Evolutionary conservation across 768 basidiomycete species (phyloP).

Genomic region (Clitopilus passeckerianus): DNA sequence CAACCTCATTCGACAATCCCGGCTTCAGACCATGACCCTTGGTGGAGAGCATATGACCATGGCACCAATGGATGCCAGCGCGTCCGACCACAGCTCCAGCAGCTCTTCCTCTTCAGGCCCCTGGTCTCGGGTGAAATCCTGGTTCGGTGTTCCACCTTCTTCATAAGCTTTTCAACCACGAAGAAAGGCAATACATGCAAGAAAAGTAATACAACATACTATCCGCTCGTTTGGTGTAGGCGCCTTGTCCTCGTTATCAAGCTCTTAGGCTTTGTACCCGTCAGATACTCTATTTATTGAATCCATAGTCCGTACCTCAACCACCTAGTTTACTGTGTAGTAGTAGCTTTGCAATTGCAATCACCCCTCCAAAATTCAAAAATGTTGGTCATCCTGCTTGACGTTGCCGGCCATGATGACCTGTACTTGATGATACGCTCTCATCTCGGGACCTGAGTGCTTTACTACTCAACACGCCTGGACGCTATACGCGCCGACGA

Average conservation of each 20-base stretch:
- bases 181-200: background rate
- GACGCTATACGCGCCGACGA: no score
- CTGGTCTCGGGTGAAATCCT: slow-evolving; percentile 39
- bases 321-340: background rate
- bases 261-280: background rate
- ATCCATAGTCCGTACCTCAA: background rate
- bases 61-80: slow-evolving; percentile 5
- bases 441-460: background rate
- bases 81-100: slow-evolving; percentile 2
- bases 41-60: slow-evolving; percentile 21
- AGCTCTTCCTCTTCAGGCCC: slow-evolving; percentile 9
- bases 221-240: background rate
- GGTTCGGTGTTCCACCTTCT: slow-evolving; percentile 28
- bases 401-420: background rate
- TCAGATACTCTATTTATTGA: background rate
- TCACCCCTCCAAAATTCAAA: background rate
- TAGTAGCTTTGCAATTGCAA: background rate
- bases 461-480: background rate
- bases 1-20: slow-evolving; percentile 72
- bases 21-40: slow-evolving; percentile 53
- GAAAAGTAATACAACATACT: background rate
- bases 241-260: background rate
- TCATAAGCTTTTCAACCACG: slow-evolving; percentile 4
- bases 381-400: background rate
- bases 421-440: background rate